Conservation (phyloP, 2,329 filamentous ascomycete species). For the Exophiala viscosa region DNA sequence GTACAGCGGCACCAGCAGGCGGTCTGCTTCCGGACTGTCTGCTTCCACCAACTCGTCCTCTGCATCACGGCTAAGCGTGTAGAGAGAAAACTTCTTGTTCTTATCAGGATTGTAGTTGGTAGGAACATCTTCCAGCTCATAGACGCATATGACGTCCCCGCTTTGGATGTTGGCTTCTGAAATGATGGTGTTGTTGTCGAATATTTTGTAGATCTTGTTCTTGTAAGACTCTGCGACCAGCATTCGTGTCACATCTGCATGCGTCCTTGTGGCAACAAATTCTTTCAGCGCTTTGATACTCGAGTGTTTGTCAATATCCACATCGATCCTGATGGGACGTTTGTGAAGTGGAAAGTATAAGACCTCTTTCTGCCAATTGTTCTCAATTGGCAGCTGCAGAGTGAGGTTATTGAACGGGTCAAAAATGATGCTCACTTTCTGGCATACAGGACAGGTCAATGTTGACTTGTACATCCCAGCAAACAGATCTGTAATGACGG, state of each 20-base stretch:
- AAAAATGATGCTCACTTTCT: slow-evolving; percentile 97
- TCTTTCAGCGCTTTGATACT: slow-evolving; percentile 53
- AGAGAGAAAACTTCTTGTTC: slow-evolving; percentile 47
- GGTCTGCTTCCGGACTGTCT: slow-evolving; percentile 44
- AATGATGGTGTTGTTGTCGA: slow-evolving; percentile 65
- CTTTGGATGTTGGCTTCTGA: slow-evolving; percentile 65
- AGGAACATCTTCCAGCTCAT: slow-evolving; percentile 73
- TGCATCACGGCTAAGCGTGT: slow-evolving; percentile 32
- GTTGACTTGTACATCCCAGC: slow-evolving; percentile 99
- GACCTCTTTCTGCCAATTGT: slow-evolving; percentile 70
- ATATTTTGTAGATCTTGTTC: slow-evolving; percentile 80
- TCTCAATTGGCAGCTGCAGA: slow-evolving; percentile 82
- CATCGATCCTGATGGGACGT: slow-evolving; percentile 64
- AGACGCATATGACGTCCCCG: slow-evolving; percentile 63
- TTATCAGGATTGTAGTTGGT: slow-evolving; percentile 67
- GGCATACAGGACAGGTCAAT: slow-evolving; percentile 81
- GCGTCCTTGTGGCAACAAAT: slow-evolving; percentile 53
- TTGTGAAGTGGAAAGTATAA: slow-evolving; percentile 75
- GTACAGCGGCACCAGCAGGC: slow-evolving; percentile 48
- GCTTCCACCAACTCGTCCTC: slow-evolving; percentile 39
- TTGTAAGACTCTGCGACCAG: slow-evolving; percentile 80
- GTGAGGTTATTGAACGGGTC: slow-evolving; percentile 96
- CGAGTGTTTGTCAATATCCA: slow-evolving; percentile 70
- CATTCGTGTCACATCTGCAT: slow-evolving; percentile 55
- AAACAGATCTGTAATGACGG: slow-evolving; percentile 91